Percentiles rank a stretch among this genome's conserved stretches.
These are phyloP conservation scores for Rickenella mellea DNA, from an alignment of 768 basidiomycete genomes.

Conservation along the genomic window DNA sequence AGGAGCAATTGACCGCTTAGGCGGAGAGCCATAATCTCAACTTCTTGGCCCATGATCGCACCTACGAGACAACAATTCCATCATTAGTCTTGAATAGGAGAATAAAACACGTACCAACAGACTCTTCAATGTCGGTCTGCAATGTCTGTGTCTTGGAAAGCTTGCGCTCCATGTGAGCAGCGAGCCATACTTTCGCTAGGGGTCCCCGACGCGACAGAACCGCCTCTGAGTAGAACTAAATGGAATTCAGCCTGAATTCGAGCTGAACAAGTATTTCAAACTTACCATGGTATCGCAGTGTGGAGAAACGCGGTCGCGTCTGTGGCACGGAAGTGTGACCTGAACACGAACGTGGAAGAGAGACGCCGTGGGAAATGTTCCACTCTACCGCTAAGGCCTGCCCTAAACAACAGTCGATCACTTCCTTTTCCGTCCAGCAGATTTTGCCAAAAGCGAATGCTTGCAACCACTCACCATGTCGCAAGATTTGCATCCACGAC, in stretches of 20 bases:
- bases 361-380: no score
- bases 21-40: conserved; percentile 88
- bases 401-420: no score
- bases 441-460: no score
- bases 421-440: no score
- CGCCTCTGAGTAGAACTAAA: conserved; percentile 88
- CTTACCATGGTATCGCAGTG: conserved; percentile 7
- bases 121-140: conserved; percentile 90
- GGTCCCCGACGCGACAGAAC: conserved; percentile 91
- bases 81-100: neutral
- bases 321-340: neutral
- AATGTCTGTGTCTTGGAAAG: conserved; percentile 92
- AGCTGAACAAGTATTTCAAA: neutral
- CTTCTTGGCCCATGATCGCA: conserved; percentile 90
- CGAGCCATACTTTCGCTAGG: conserved; percentile 96
- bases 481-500: conserved; percentile 1
- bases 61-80: conserved; percentile 28
- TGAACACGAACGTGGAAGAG: no score
- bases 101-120: conserved; percentile 55
- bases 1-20: conserved; percentile 94
- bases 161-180: conserved; percentile 97
- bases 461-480: neutral
- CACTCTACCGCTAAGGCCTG: no score
- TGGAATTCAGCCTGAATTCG: neutral
- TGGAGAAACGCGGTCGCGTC: neutral